These are phyloP conservation scores for Tolypocladium tundrense DNA, from an alignment of 2,329 filamentous ascomycete genomes.

Conservation along the genomic window DNA sequence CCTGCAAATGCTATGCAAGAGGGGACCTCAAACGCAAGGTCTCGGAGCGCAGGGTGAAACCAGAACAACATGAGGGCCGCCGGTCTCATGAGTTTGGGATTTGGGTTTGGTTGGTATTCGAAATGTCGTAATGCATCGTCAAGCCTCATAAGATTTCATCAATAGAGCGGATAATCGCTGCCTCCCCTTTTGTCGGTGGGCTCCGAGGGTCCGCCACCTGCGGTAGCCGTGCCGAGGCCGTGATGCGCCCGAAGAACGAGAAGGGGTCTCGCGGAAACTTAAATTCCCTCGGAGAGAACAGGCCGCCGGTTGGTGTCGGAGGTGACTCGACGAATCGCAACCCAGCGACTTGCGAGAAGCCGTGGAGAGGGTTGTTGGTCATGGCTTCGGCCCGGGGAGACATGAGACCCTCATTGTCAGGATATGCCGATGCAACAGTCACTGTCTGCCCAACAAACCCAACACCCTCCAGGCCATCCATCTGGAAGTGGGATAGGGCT, in stretches of 20 bases:
- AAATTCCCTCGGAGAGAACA: slow-evolving; percentile 42
- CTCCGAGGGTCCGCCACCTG: slow-evolving; percentile 58
- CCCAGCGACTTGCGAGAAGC: slow-evolving; percentile 30
- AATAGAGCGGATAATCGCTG: slow-evolving; percentile 67
- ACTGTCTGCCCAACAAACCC: slow-evolving; percentile 23
- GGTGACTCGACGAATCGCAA: slow-evolving; percentile 44
- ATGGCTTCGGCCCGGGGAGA: slow-evolving; percentile 65
- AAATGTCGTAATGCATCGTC: not conserved
- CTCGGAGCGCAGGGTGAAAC: not conserved
- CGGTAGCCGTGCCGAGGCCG: slow-evolving; percentile 36
- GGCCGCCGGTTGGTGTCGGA: slow-evolving; percentile 38
- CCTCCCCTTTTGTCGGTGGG: slow-evolving; percentile 63
- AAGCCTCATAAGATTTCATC: slow-evolving; percentile 57
- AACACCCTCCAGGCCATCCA: slow-evolving; percentile 7
- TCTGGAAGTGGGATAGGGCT: not conserved
- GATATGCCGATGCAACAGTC: slow-evolving; percentile 19
- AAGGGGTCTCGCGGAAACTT: slow-evolving; percentile 45
- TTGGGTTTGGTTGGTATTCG: not conserved
- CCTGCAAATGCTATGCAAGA: not conserved
- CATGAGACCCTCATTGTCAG: slow-evolving; percentile 48
- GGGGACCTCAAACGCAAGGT: not conserved
- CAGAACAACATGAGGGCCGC: not conserved
- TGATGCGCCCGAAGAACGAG: slow-evolving; percentile 34
- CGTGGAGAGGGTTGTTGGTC: slow-evolving; percentile 56
- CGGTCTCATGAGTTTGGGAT: not conserved